Evolutionary conservation across 306 rosid species (phyloP), one percentile per base, ranked within the genome.

Genomic region (Gillenia trifoliata): DNA sequence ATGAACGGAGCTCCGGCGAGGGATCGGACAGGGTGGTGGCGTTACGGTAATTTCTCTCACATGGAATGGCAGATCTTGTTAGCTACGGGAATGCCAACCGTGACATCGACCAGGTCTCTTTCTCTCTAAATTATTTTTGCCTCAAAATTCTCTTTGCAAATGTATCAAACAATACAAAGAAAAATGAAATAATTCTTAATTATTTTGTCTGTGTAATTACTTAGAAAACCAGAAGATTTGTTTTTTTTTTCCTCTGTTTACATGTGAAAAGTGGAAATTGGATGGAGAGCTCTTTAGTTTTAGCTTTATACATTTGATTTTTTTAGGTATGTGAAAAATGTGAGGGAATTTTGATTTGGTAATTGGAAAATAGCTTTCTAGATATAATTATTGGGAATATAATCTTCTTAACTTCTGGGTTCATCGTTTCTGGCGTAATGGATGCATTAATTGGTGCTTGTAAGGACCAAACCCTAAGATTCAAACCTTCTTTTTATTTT

Each of bases 11-110:
- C 92, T 85, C 95, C 86, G 77, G 75, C 79, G 52, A 84, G 86
- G 70, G 96, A 92, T 90, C 90, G 84, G 86, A 90, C 83, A 87
- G 91, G 98, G 93, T 84, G 99, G 98, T 85, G 99, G 90, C 74
- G 87, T 81, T 86, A 85, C 69, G 86, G 89, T 78, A 75, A 88
- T 72, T 75, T 86, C 79, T 78, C 80, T 85, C 90, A 83, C 97
- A 86, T 95, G 94, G 98, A 92, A 92, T 95, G 97, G 96, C 97
- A 90, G 98, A 92, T 95, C 99, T 90, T 92, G 94, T 72, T 86
- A 87, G 86, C 93, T 87, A 77, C 85, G 91, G 92, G 83, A 95
- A 87, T 89, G 98, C 96, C 84, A 86, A 88, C 89, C 93, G 99
- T 85, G 89, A 92, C 88, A 81, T 87, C 83, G 86, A 90, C 79